phyloP scores from a whole-genome alignment of 352 stramenopile species.

The Pythium sukuiense region DNA sequence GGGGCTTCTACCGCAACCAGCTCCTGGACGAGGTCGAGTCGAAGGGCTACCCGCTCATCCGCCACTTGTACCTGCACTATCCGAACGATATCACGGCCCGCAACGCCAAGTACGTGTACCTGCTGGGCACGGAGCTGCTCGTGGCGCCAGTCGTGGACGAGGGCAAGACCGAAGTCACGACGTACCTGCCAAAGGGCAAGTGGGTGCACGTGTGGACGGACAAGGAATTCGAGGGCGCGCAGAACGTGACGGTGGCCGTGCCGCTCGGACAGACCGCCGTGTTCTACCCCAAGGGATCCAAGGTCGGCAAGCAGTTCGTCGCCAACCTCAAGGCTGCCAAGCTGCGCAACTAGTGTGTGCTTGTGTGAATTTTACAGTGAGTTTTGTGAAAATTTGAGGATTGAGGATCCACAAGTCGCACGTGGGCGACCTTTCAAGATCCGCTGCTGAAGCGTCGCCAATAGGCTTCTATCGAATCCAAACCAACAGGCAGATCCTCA shows the following conservation, averaged over 20 bases:
- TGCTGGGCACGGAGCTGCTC: constrained; percentile 10
- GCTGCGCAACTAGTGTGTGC: background rate
- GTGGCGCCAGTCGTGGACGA: constrained; percentile 16
- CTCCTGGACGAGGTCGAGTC: constrained; percentile 7
- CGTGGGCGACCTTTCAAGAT: too few relatives aligned
- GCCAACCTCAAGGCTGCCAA: constrained; percentile 18
- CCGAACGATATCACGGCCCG: constrained; percentile 3
- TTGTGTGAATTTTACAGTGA: too few relatives aligned
- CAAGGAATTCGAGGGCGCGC: constrained; percentile 5
- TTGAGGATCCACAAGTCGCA: too few relatives aligned
- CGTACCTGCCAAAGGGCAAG: constrained; percentile 9
- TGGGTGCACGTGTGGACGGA: constrained; percentile 23
- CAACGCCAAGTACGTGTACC: constrained; percentile 14
- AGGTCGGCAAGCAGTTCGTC: constrained; percentile 11
- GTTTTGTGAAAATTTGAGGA: too few relatives aligned
- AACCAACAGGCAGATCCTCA: too few relatives aligned
- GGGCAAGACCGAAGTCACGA: constrained; percentile 4
- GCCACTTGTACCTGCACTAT: constrained; percentile 15
- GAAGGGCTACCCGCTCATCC: constrained; percentile 10
- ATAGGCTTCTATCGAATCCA: too few relatives aligned
- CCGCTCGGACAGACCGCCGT: constrained; percentile 14
- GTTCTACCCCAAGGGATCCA: constrained; percentile 15
- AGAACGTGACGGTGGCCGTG: constrained; percentile 11
- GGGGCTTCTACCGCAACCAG: constrained; percentile 19
- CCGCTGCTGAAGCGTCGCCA: too few relatives aligned